These are phyloP conservation scores for Lodderomyces beijingensis DNA, from an alignment of 1,139 yeast species.

Conservation along the genomic window DNA sequence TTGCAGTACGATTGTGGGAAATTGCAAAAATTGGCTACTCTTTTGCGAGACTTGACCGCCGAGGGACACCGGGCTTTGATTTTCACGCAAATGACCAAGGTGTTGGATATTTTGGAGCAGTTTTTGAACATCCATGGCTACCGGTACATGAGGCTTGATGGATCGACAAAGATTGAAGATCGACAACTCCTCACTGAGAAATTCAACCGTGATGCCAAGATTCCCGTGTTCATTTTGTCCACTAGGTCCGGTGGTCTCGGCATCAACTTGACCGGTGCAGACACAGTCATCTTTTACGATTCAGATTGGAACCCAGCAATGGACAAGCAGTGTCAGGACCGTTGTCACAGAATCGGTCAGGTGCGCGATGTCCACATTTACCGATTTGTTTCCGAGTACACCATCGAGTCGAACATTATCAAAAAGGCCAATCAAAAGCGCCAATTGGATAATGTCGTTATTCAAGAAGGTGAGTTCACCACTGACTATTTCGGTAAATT, in stretches of 20 bases:
- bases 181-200: conserved; percentile 91
- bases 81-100: conserved; percentile 98
- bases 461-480: conserved; percentile 97
- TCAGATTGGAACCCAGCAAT: conserved; percentile 99
- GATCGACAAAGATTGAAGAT: conserved; percentile 96
- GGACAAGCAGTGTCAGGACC: conserved; percentile 99
- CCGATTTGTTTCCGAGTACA: conserved; percentile 91
- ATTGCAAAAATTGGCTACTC: conserved; percentile 72
- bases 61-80: conserved; percentile 92
- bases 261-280: conserved; percentile 96
- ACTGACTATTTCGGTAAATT: conserved; percentile 91
- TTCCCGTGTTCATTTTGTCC: conserved; percentile 88
- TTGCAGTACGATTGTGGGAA: conserved; percentile 97
- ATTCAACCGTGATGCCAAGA: conserved; percentile 79
- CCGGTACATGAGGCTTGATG: conserved; percentile 91
- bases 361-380: conserved; percentile 96
- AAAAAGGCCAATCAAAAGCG: conserved; percentile 94
- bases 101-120: conserved; percentile 87
- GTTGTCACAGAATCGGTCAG: conserved; percentile 99
- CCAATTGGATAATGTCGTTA: conserved; percentile 90
- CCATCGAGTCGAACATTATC: conserved; percentile 92
- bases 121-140: conserved; percentile 93
- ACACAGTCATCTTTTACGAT: conserved; percentile 97
- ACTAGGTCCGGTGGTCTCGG: conserved; percentile 98
- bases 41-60: conserved; percentile 73